Evolutionary conservation across 2,329 filamentous ascomycete genomes (phyloP), one percentile per base, ranked within the genome.

Genomic region (Exophiala aquamarina): DNA sequence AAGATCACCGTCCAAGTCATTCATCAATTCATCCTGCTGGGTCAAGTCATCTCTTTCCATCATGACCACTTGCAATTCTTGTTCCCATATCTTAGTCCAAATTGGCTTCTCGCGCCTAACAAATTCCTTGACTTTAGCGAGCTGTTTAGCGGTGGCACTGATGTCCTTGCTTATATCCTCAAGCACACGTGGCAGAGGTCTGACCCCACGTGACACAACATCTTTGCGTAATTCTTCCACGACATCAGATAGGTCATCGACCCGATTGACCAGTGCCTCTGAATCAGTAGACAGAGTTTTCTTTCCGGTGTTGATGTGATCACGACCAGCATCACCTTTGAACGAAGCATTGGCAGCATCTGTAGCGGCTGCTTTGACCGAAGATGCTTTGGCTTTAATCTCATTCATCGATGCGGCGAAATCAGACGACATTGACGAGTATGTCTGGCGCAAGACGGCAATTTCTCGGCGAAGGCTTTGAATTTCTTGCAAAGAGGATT

Each of bases 41-140:
- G 90, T 93, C 59, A 98, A 81, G 68, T 96, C 84, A 63, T 97
- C 92, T 57, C 91, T 84, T 63, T 96, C 93, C 65, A 95, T 90
- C 70, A 93, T 97, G 2, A 98, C 92, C 42, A 92, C 85, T 67
- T 97, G 89, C 36, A 98, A 76, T 67, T 97, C 91, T 70, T 94
- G 91, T 78, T 97, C 92, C 93, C 93, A 98, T 56, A 97, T 95
- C 80, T 96, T 96, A 44, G 90, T 96, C 92, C 93, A 98, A 48
- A 96, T 77, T 0, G 93, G 93, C 68, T 95, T 95, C 77, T 98
- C 93, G 37, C 82, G 81, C 60, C 84, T 85, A 71, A 98, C 81
- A 73, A 87, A 95, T 13, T 95, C 91, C 64, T 95, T 88, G 79
- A 98, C 86, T 71, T 88, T 91, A 78, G 89, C 93, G 54, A 98